Conservation (phyloP, 2,329 filamentous ascomycete species). For the Fusarium ambrosium region DNA sequence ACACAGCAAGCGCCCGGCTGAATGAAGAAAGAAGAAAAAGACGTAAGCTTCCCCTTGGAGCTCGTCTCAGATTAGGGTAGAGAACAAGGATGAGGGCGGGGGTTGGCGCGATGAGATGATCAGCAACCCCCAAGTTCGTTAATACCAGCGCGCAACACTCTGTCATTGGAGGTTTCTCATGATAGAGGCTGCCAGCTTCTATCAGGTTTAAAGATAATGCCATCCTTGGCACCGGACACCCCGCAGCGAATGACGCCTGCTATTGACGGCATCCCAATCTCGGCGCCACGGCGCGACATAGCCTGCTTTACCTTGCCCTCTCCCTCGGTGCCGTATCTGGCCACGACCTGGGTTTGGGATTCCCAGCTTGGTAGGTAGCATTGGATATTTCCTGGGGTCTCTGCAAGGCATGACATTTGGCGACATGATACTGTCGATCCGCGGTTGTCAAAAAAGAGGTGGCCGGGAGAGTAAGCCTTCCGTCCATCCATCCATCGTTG, state of each 20-base stretch:
- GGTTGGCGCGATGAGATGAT: constrained; percentile 18
- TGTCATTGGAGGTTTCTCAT: constrained; percentile 27
- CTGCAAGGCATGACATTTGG: constrained; percentile 7
- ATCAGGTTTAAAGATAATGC: constrained; percentile 26
- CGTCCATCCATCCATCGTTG: constrained; percentile 22
- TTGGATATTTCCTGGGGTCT: constrained; percentile 8
- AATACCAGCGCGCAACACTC: constrained; percentile 12
- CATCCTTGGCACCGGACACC: constrained; percentile 37
- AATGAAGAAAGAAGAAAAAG: constrained; percentile 13
- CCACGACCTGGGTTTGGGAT: background rate
- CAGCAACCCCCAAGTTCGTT: constrained; percentile 34
- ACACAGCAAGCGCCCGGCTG: background rate
- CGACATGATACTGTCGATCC: constrained; percentile 33
- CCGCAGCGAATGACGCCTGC: constrained; percentile 27
- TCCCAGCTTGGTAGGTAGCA: constrained; percentile 33
- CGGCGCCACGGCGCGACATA: constrained; percentile 5
- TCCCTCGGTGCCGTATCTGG: constrained; percentile 11
- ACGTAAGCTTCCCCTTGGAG: background rate
- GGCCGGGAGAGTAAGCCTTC: constrained; percentile 32
- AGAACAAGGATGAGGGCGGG: constrained; percentile 33
- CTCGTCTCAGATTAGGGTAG: background rate
- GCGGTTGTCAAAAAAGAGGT: constrained; percentile 22
- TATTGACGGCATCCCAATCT: constrained; percentile 4
- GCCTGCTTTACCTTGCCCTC: background rate
- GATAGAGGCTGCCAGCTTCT: constrained; percentile 13